Percentiles rank a stretch among this genome's conserved stretches.
These are phyloP conservation scores for Kitagawia praeruptora DNA, from an alignment of 129 eudicot genomes.

Conservation along the genomic window DNA sequence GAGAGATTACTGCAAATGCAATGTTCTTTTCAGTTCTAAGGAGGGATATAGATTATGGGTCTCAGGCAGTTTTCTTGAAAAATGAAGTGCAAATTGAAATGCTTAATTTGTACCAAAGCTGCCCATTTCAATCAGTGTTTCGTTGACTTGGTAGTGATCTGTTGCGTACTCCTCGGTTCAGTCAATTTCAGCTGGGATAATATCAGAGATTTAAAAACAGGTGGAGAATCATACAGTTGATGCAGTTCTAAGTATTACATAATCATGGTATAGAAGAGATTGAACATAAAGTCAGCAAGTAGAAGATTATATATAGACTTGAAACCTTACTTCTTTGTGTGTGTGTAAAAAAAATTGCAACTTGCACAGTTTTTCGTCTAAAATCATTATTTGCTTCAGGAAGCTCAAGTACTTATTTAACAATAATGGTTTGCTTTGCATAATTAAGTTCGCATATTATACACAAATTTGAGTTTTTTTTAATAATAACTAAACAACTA, in stretches of 20 bases:
- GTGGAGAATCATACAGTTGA: neutral
- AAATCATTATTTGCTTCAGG: neutral
- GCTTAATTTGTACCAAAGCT: neutral
- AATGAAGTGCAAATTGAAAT: neutral
- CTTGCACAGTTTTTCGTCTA: neutral
- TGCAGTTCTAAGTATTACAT: neutral
- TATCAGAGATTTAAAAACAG: neutral
- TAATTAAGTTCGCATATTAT: neutral
- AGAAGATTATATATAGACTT: neutral
- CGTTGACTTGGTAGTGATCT: neutral
- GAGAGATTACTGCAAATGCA: neutral
- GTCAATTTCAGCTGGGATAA: neutral
- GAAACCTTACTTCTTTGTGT: neutral
- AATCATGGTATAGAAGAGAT: neutral
- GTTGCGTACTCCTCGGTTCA: neutral
- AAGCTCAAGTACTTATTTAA: no score
- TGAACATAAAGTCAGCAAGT: neutral
- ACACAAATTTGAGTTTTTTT: neutral
- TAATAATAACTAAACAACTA: neutral
- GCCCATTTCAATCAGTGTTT: neutral
- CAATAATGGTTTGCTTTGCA: neutral
- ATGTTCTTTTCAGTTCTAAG: neutral
- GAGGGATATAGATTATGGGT: neutral
- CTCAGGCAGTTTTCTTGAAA: neutral
- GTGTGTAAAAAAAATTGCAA: neutral